Percentiles rank a stretch among this genome's conserved stretches.
These are phyloP conservation scores for Colletotrichum theobromicola DNA, from an alignment of 2,329 filamentous ascomycete genomes.

Conservation along the genomic window DNA sequence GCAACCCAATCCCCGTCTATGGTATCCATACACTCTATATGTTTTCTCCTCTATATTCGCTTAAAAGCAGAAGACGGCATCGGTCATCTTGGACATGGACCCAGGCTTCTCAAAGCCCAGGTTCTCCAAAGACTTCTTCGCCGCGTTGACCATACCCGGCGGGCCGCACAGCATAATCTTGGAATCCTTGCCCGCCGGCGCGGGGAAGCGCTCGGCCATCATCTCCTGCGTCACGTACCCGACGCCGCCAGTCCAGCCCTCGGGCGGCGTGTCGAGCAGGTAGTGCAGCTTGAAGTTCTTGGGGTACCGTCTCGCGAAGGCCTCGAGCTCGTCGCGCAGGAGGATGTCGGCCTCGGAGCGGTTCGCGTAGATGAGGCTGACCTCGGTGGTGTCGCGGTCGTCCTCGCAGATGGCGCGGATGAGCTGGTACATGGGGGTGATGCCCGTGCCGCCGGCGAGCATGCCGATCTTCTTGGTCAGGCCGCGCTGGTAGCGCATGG, in stretches of 20 bases:
- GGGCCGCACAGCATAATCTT: slow-evolving; percentile 67
- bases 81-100: slow-evolving; percentile 53
- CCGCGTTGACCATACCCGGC: slow-evolving; percentile 62
- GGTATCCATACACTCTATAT: neutral
- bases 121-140: slow-evolving; percentile 53
- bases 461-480: slow-evolving; percentile 55
- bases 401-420: slow-evolving; percentile 66
- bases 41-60: neutral
- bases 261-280: slow-evolving; percentile 53
- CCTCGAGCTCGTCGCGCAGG: slow-evolving; percentile 59
- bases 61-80: slow-evolving; percentile 62
- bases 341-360: slow-evolving; percentile 64
- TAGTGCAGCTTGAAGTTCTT: slow-evolving; percentile 62
- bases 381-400: slow-evolving; percentile 58
- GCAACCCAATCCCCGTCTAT: neutral
- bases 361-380: slow-evolving; percentile 66
- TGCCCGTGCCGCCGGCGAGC: slow-evolving; percentile 52
- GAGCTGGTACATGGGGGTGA: slow-evolving; percentile 51
- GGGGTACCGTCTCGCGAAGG: slow-evolving; percentile 54
- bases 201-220: slow-evolving; percentile 54
- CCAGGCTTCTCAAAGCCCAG: slow-evolving; percentile 58
- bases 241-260: slow-evolving; percentile 50
- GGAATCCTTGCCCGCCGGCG: slow-evolving; percentile 42
- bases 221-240: slow-evolving; percentile 59
- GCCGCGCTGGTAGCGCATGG: slow-evolving; percentile 54